Evolutionary conservation across 768 basidiomycete species (phyloP).

Genomic region (Tylopilus vinaceipallidus): DNA sequence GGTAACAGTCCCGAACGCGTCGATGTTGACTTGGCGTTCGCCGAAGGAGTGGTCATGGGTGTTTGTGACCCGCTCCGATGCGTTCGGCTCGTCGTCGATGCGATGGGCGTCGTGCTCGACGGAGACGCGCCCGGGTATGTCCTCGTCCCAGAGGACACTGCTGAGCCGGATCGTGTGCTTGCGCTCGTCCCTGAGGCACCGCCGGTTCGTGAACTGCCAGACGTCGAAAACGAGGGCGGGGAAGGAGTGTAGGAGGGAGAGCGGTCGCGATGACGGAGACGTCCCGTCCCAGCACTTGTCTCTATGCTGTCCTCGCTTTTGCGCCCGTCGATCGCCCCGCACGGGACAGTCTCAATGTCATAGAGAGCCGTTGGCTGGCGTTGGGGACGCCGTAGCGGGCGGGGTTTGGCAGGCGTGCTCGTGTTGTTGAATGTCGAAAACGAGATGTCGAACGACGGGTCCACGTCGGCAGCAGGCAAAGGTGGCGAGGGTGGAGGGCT

Average conservation of each 20-base stretch:
- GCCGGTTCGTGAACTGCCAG: not conserved
- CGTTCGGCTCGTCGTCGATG: not conserved
- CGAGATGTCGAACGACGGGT: slow-evolving; percentile 23
- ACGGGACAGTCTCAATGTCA: too few species aligned
- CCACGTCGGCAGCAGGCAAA: slow-evolving; percentile 2
- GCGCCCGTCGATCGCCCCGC: not conserved
- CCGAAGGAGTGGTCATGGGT: not conserved
- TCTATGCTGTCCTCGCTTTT: not conserved
- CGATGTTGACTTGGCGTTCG: not conserved
- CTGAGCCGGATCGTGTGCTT: not conserved
- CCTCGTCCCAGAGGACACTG: not conserved
- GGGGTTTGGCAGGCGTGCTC: slow-evolving; percentile 29
- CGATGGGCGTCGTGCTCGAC: not conserved
- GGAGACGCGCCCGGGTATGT: not conserved
- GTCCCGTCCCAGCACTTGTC: not conserved
- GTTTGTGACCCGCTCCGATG: not conserved
- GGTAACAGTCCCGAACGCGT: too few species aligned
- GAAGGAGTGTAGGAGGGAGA: slow-evolving; percentile 20
- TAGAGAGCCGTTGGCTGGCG: not conserved
- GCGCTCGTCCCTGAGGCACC: not conserved
- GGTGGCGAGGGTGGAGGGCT: slow-evolving; percentile 10
- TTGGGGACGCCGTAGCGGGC: slow-evolving; percentile 1
- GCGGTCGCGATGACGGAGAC: slow-evolving; percentile 1
- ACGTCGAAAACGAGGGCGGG: slow-evolving; percentile 12
- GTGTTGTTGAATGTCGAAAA: slow-evolving; percentile 26